Evolutionary conservation across 2,329 filamentous ascomycete genomes (phyloP).

Genomic region (Apiospora arundinis): DNA sequence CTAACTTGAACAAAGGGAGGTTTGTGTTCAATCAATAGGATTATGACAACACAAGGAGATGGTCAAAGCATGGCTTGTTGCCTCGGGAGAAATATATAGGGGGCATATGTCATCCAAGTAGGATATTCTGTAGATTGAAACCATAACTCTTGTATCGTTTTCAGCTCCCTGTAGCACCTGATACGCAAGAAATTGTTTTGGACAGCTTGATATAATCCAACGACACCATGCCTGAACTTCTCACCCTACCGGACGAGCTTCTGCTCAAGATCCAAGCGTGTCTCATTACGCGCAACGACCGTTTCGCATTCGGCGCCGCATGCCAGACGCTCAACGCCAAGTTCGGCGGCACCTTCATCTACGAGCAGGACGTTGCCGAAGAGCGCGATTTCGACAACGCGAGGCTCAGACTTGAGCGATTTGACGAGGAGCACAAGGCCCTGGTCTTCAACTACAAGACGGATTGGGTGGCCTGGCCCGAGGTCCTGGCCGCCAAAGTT

Average conservation of each 20-base stretch:
- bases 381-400: background rate
- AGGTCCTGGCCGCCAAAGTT: background rate
- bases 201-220: too few relatives aligned
- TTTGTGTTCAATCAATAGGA: too few relatives aligned
- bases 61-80: too few relatives aligned
- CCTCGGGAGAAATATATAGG: too few relatives aligned
- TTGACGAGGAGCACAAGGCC: background rate
- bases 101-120: too few relatives aligned
- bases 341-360: background rate
- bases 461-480: background rate
- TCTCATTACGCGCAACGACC: background rate
- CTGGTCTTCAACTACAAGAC: background rate
- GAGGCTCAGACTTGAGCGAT: background rate
- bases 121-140: too few relatives aligned
- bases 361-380: background rate
- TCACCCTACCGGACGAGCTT: background rate
- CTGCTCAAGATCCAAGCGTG: background rate
- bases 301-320: background rate
- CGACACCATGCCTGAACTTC: background rate
- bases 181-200: too few relatives aligned
- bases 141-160: too few relatives aligned
- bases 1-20: too few relatives aligned
- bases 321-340: background rate
- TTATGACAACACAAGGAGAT: too few relatives aligned
- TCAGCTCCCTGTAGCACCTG: too few relatives aligned